phyloP scores from a whole-genome alignment of 2,329 filamentous ascomycete species.

The Pestalotiopsis sp. region DNA sequence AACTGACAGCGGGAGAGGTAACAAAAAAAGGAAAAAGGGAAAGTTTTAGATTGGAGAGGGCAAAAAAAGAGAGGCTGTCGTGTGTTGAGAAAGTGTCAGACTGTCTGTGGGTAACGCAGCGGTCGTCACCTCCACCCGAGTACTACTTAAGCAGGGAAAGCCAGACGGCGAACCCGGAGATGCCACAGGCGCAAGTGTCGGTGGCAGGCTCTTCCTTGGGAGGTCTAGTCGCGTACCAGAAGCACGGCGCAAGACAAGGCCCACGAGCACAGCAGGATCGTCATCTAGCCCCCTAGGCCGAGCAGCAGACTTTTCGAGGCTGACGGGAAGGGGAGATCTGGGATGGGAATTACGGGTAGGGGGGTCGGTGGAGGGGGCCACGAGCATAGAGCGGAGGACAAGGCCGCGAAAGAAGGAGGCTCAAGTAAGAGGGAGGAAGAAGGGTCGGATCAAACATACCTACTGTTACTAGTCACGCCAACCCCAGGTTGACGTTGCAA shows the following conservation, averaged over 20 bases:
- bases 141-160: constrained; percentile 2
- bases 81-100: background rate
- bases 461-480: background rate
- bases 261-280: constrained; percentile 1
- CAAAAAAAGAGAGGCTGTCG: background rate
- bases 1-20: background rate
- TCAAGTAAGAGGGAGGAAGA: background rate
- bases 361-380: background rate
- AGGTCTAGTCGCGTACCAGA: constrained; percentile 4
- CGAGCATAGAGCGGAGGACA: background rate
- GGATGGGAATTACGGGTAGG: constrained; percentile 6
- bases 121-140: constrained; percentile 5
- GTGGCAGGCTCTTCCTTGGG: background rate
- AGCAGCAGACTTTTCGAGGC: constrained; percentile 2
- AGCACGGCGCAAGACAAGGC: constrained; percentile 5
- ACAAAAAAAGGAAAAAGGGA: background rate
- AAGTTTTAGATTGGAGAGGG: background rate
- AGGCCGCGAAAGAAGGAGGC: background rate
- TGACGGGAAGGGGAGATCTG: constrained; percentile 9
- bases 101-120: constrained; percentile 8
- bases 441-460: constrained; percentile 1
- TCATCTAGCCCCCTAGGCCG: background rate
- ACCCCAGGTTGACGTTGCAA: constrained; percentile 10
- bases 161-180: constrained; percentile 7
- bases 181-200: background rate